Evolutionary conservation across 2,329 filamentous ascomycete species (phyloP).

Genomic region (Nothophoma quercina): DNA sequence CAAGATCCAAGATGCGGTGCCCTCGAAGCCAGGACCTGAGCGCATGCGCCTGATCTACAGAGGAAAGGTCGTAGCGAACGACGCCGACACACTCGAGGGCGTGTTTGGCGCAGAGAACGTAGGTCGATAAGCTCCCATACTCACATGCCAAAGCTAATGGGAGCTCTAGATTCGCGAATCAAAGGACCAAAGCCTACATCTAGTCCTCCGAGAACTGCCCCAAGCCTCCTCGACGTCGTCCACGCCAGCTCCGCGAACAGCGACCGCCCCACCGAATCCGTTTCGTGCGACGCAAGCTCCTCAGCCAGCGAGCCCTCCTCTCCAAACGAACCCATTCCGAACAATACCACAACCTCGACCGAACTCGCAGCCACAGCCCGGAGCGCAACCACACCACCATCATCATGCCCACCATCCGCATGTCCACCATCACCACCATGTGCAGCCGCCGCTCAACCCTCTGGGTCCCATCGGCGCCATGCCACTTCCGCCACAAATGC

Average conservation of each 20-base stretch:
- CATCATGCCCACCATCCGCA: constrained; percentile 20
- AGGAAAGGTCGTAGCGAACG: constrained; percentile 61
- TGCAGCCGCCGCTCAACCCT: constrained; percentile 25
- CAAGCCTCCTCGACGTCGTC: constrained; percentile 14
- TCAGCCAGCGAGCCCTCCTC: constrained; percentile 26
- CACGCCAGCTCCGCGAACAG: constrained; percentile 33
- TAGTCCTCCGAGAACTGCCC: constrained; percentile 49
- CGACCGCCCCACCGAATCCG: constrained; percentile 51
- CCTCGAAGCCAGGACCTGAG: constrained; percentile 46
- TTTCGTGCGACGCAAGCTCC: constrained; percentile 32
- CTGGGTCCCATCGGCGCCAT: constrained; percentile 21
- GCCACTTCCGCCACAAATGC: constrained; percentile 32
- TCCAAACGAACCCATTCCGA: constrained; percentile 45
- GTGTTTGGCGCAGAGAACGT: constrained; percentile 62
- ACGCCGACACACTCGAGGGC: constrained; percentile 57
- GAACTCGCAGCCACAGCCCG: constrained; percentile 34
- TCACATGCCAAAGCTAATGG: constrained; percentile 19
- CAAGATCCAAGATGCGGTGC: constrained; percentile 59
- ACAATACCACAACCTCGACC: constrained; percentile 33
- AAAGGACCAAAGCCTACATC: constrained; percentile 47
- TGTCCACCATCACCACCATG: constrained; percentile 27
- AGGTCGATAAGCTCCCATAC: constrained; percentile 29
- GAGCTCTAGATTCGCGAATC: constrained; percentile 44
- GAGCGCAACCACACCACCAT: constrained; percentile 17
- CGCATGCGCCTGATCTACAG: constrained; percentile 66